A percentile compares a stretch with the other conserved stretches of the same genome.
Conservation (phyloP, 352 stramenopile genomes). For the Poterioochromonas sp. region DNA sequence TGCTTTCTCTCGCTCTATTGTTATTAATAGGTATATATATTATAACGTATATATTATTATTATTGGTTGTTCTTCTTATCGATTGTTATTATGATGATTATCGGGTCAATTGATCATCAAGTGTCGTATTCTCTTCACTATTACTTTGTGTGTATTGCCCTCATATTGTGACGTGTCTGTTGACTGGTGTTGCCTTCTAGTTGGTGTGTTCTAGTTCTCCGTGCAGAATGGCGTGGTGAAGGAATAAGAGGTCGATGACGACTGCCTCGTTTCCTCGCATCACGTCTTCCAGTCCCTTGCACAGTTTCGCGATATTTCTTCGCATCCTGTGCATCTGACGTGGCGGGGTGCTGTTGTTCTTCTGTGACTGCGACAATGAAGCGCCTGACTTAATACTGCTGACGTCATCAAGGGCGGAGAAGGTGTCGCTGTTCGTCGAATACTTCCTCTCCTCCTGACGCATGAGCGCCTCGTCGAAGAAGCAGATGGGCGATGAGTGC, state of each 20-base stretch:
- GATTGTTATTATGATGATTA: slow-evolving; percentile 18
- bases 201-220: slow-evolving; percentile 11
- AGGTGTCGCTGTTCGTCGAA: slow-evolving; percentile 8
- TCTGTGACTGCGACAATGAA: slow-evolving; percentile 11
- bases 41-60: no score
- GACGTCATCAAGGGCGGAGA: slow-evolving; percentile 7
- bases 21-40: no score
- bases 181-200: slow-evolving; percentile 10
- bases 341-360: slow-evolving; percentile 7
- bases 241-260: slow-evolving; percentile 10
- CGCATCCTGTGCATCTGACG: slow-evolving; percentile 7
- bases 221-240: slow-evolving; percentile 8
- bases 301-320: slow-evolving; percentile 14
- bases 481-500: slow-evolving; percentile 7
- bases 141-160: slow-evolving; percentile 13
- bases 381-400: slow-evolving; percentile 10
- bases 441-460: slow-evolving; percentile 8
- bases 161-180: slow-evolving; percentile 9
- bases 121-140: slow-evolving; percentile 13
- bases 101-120: slow-evolving; percentile 13
- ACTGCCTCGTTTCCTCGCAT: slow-evolving; percentile 8
- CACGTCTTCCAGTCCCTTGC: slow-evolving; percentile 7
- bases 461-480: slow-evolving; percentile 7
- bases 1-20: no score
- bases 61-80: slow-evolving; percentile 21